These are phyloP conservation scores for Dillenia suffruticosa DNA, from an alignment of 164 flowering plant species.

Conservation along the genomic window DNA sequence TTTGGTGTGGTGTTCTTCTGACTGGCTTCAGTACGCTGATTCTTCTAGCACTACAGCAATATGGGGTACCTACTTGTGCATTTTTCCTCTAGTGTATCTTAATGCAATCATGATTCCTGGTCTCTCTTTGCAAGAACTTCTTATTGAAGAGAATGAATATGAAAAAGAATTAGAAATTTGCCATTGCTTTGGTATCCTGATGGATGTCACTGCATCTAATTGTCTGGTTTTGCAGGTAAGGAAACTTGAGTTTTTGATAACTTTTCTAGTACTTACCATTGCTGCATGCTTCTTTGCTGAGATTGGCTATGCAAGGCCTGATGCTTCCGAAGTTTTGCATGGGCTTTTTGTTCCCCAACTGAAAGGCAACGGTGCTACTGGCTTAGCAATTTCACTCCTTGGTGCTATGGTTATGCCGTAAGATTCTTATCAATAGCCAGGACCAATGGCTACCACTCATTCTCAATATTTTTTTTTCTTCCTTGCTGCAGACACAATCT, in stretches of 20 bases:
- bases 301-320: constrained; percentile 81
- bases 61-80: constrained; percentile 60
- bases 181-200: too few relatives aligned
- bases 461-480: not conserved
- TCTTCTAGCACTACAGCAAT: constrained; percentile 85
- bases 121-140: too few relatives aligned
- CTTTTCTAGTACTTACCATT: constrained; percentile 78
- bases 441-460: not conserved
- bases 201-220: not conserved
- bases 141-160: too few relatives aligned
- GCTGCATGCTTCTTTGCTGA: constrained; percentile 85
- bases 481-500: constrained; percentile 73
- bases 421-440: constrained; percentile 18
- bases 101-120: too few relatives aligned
- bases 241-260: constrained; percentile 86
- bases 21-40: constrained; percentile 86
- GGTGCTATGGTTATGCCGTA: constrained; percentile 99
- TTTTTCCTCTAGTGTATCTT: not conserved
- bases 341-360: constrained; percentile 92
- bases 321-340: constrained; percentile 53
- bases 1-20: constrained; percentile 90
- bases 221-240: constrained; percentile 50
- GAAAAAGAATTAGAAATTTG: too few relatives aligned
- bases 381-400: constrained; percentile 82
- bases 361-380: constrained; percentile 80